A percentile compares a stretch with the other conserved stretches of the same genome.
These are phyloP conservation scores for Tetrahymena malaccensis DNA, from an alignment of 73 alveolate genomes.

Conservation along the genomic window DNA sequence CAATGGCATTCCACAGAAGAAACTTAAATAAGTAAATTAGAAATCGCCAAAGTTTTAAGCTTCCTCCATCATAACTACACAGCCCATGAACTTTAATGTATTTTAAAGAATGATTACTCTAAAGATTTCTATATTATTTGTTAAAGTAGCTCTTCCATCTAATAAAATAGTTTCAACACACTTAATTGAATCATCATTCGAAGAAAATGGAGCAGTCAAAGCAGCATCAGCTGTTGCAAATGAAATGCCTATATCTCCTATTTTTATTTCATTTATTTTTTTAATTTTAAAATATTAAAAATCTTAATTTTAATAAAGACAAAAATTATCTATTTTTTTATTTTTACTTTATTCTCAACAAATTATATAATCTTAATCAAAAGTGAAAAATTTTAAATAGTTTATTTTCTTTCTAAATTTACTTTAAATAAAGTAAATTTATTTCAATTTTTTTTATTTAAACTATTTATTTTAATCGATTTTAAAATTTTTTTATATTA, in stretches of 20 bases:
- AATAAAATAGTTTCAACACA: slow-evolving; percentile 11
- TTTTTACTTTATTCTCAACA: too few species aligned
- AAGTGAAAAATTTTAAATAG: too few species aligned
- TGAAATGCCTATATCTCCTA: slow-evolving; percentile 22
- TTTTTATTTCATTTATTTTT: too few species aligned
- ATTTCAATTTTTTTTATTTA: too few species aligned
- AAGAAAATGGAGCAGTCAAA: slow-evolving; percentile 34
- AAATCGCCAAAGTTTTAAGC: slow-evolving; percentile 24
- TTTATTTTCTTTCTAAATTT: too few species aligned
- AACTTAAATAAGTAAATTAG: slow-evolving; percentile 2
- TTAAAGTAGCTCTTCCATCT: slow-evolving; percentile 29
- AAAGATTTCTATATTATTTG: slow-evolving; percentile 13
- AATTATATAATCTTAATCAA: too few species aligned
- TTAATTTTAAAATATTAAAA: too few species aligned
- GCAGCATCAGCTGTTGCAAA: slow-evolving; percentile 38
- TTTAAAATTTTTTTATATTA: too few species aligned
- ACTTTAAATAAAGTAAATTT: too few species aligned
- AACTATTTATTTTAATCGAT: too few species aligned
- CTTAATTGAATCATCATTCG: slow-evolving; percentile 15
- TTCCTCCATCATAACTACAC: slow-evolving; percentile 17
- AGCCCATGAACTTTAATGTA: slow-evolving; percentile 5
- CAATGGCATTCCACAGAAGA: slow-evolving; percentile 13
- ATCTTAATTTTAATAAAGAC: too few species aligned
- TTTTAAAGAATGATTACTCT: slow-evolving; percentile 3
- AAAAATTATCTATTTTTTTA: too few species aligned